Evolutionary conservation across 768 basidiomycete species (phyloP).

Genomic region (Xanthoconium stramineum): DNA sequence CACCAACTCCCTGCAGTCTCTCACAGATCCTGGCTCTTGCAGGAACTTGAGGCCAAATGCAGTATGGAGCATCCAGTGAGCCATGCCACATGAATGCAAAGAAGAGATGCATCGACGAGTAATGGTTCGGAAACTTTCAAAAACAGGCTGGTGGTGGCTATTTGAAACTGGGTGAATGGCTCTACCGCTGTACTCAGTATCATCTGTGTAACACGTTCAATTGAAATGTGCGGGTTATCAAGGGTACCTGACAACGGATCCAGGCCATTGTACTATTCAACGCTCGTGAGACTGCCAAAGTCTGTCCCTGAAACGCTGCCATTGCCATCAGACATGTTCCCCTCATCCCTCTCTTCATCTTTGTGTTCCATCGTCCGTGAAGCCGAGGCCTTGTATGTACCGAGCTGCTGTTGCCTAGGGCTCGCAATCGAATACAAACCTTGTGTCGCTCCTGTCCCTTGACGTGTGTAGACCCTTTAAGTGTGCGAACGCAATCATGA

Average conservation of each 20-base stretch:
- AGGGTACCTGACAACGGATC: background rate
- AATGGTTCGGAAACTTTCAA: no score
- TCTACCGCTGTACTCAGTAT: background rate
- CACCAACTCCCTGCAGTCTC: no score
- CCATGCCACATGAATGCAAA: no score
- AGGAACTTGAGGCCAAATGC: no score
- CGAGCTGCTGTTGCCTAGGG: conserved; percentile 19
- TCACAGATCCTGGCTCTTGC: no score
- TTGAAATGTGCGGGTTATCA: background rate
- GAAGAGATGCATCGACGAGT: no score
- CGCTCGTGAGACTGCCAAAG: conserved; percentile 49
- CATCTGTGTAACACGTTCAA: conserved; percentile 1
- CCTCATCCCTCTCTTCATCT: conserved; percentile 23
- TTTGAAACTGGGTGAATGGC: background rate
- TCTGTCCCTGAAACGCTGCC: conserved; percentile 41
- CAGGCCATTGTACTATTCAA: conserved; percentile 32
- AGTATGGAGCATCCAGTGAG: no score
- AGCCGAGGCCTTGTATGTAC: conserved; percentile 20
- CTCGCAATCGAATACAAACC: conserved; percentile 22
- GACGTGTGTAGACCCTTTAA: conserved; percentile 31
- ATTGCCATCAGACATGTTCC: conserved; percentile 37
- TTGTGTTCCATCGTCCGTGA: conserved; percentile 9
- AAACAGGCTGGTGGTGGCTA: no score
- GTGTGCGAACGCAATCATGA: conserved; percentile 37
- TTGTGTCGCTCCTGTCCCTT: conserved; percentile 30